phyloP scores from a whole-genome alignment of 1,139 yeast genomes.

The Yamadazyma songkhlaensis region DNA sequence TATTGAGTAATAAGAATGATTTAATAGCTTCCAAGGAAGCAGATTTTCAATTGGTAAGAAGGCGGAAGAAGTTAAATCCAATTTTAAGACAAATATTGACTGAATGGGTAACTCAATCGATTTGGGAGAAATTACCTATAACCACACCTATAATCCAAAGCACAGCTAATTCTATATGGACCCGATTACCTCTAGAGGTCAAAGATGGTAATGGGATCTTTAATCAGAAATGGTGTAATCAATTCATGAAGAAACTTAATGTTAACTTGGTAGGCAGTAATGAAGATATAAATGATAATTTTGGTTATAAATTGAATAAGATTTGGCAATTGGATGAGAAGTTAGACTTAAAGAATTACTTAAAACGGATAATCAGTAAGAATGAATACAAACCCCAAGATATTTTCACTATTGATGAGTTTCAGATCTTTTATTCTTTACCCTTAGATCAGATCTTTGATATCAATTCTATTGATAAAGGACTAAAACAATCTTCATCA shows the following conservation, averaged over 20 bases:
- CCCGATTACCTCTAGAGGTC: constrained; percentile 48
- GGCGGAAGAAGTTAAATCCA: constrained; percentile 57
- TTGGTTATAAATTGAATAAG: constrained; percentile 44
- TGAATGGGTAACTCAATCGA: constrained; percentile 68
- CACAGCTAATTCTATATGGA: constrained; percentile 67
- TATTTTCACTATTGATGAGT: constrained; percentile 60
- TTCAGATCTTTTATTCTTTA: constrained; percentile 56
- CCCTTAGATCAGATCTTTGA: constrained; percentile 61
- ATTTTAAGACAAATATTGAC: constrained; percentile 54
- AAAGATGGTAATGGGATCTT: constrained; percentile 66
- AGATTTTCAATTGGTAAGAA: constrained; percentile 51
- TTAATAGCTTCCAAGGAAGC: constrained; percentile 57
- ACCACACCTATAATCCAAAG: constrained; percentile 63
- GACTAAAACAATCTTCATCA: constrained; percentile 41
- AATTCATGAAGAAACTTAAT: constrained; percentile 53
- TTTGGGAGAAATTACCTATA: constrained; percentile 66
- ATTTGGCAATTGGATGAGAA: constrained; percentile 65
- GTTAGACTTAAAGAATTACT: constrained; percentile 34
- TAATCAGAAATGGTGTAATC: constrained; percentile 64
- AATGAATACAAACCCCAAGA: constrained; percentile 48
- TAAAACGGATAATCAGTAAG: constrained; percentile 28
- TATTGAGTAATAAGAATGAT: constrained; percentile 56
- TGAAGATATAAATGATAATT: constrained; percentile 36
- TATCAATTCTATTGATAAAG: constrained; percentile 46
- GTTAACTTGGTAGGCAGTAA: constrained; percentile 48